Base-by-base conservation (phyloP, 2,329 filamentous ascomycete species). In the Talaromyces funiculosus region DNA sequence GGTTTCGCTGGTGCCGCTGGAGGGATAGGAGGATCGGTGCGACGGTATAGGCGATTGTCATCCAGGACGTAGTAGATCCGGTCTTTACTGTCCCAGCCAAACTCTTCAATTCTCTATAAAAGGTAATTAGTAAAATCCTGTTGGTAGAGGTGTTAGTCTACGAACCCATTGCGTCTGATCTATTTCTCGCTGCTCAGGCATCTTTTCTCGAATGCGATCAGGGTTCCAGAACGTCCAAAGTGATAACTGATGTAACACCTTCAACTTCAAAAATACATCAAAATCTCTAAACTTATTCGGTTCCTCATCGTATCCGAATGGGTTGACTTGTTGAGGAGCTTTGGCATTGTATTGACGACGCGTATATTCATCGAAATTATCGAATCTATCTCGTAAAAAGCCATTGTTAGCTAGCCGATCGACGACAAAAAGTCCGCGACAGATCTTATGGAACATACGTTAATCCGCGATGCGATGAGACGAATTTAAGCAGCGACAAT, bases 291-390 rank as follows among this genome's bases (percentile, higher is more conserved):
- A 99, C 57, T 83, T 88, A 35, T 80, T 81, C 0, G 90, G 87
- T 4, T 81, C 77, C 67, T 94, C 90, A 3, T 87, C 88, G 24
- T 84, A 81, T 51, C 93, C 93, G 69, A 96, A 97, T 0, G 93
- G 93, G 69, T 97, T 97, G 59, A 83, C 83, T 10, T 84, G 74
- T 51, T 74, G 65, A 3, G 92, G 88, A 2, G 89, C 87, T 76
- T 91, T 96, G n/a, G 87, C 83, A 57, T 89, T 77, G 73, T 92
- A 99, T 74, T 97, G 92, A 62, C 92, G 88, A 67, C 92, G 86
- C 35, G 92, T 89, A 72, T 97, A 96, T 70, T 97, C 92, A 71
- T 97, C 92, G 67, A 97, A 96, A 53, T 94, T 87, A 3, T 95
- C 92, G 57, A 82, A 84, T 1, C 92, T 97, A 9, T 62, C 12